A percentile compares a stretch with the other conserved stretches of the same genome.
These are phyloP conservation scores for Euryodendron excelsum DNA, from an alignment of 148 eudicot genomes.

Conservation along the genomic window DNA sequence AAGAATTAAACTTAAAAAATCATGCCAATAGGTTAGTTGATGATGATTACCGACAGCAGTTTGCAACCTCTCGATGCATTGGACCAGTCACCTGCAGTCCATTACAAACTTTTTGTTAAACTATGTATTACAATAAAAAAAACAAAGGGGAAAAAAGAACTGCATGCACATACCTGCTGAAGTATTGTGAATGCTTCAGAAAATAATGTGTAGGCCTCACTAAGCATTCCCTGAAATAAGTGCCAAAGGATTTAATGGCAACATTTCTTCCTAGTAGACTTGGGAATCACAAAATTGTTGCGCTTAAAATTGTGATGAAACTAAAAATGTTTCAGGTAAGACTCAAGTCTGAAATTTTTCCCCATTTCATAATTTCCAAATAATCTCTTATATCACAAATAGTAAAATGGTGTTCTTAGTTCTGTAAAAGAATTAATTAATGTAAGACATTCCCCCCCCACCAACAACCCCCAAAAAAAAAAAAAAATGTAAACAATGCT, in stretches of 20 bases:
- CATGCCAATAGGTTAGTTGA: constrained; percentile 8
- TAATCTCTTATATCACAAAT: background rate
- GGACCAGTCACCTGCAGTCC: constrained; percentile 91
- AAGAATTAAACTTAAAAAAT: too few species aligned
- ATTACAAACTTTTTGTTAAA: background rate
- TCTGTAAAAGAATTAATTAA: background rate
- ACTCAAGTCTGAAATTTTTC: too few species aligned
- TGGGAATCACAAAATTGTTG: background rate
- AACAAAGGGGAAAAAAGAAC: too few species aligned
- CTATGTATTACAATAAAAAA: background rate
- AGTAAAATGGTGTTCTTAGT: background rate
- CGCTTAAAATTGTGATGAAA: background rate
- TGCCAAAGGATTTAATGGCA: background rate
- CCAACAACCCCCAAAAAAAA: too few species aligned
- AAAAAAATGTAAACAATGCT: too few species aligned
- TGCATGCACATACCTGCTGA: constrained; percentile 80
- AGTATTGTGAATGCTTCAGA: constrained; percentile 91
- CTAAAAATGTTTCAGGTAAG: background rate
- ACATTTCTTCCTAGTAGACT: background rate
- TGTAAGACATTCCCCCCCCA: background rate
- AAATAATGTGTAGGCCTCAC: constrained; percentile 84
- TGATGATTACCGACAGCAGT: constrained; percentile 77
- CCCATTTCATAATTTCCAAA: constrained; percentile 6
- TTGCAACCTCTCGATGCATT: constrained; percentile 99
- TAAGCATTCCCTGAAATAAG: constrained; percentile 78